phyloP scores from a whole-genome alignment of 129 eudicot genomes.

The Lonicera japonica region DNA sequence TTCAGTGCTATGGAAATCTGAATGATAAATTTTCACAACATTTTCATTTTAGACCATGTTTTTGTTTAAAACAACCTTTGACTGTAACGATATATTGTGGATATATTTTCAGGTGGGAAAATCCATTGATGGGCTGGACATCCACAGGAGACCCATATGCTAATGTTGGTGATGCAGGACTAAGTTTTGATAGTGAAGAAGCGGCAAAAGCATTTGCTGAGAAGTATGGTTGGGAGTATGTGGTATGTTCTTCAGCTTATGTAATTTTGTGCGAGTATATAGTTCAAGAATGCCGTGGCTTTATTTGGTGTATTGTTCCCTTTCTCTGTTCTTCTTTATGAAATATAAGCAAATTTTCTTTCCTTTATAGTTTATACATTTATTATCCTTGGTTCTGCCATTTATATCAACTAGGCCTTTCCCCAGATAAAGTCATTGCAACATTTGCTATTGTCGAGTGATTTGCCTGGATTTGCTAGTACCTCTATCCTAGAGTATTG shows the following conservation, averaged over 20 bases:
- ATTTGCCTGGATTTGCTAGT: not conserved
- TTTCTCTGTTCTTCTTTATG: constrained; percentile 2
- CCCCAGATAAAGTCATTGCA: not conserved
- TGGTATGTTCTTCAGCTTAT: constrained; percentile 37
- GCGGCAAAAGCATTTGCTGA: constrained; percentile 83
- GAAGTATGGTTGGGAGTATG: constrained; percentile 87
- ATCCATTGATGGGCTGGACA: constrained; percentile 97
- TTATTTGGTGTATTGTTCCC: not conserved
- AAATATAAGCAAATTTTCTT: not conserved
- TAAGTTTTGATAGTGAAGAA: constrained; percentile 64
- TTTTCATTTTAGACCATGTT: too few species aligned
- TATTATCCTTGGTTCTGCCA: not conserved
- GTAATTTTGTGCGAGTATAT: constrained; percentile 1
- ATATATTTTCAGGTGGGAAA: constrained; percentile 66
- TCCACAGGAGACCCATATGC: constrained; percentile 98
- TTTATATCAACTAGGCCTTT: not conserved
- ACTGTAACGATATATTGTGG: not conserved
- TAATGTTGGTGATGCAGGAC: constrained; percentile 85
- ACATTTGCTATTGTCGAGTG: not conserved
- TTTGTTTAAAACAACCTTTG: too few species aligned
- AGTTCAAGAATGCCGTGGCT: not conserved
- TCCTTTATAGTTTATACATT: not conserved
- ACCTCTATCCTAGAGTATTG: not conserved
- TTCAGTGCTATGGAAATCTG: not conserved
- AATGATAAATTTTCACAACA: not conserved